These are phyloP conservation scores for Chaetomium olivaceum DNA, from an alignment of 2,329 filamentous ascomycete species.

Conservation along the genomic window DNA sequence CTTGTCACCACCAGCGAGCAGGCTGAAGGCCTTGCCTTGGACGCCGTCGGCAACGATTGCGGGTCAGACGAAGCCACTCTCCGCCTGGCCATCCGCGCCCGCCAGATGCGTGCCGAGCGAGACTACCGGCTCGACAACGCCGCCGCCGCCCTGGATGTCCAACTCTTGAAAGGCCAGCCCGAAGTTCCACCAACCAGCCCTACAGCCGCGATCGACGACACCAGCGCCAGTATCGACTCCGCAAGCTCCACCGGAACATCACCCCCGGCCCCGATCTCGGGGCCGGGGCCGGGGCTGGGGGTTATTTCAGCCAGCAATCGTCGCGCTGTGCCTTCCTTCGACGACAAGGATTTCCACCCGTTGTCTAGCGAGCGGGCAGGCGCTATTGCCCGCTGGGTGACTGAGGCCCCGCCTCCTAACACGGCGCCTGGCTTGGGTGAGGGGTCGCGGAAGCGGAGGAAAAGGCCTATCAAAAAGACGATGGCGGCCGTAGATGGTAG, in stretches of 20 bases:
- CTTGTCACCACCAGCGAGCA: conserved; percentile 49
- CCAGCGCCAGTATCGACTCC: not conserved
- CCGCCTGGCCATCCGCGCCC: conserved; percentile 61
- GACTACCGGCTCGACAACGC: conserved; percentile 42
- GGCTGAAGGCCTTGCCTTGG: conserved; percentile 59
- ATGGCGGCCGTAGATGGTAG: not conserved
- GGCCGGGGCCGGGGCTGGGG: not conserved
- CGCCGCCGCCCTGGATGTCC: conserved; percentile 28
- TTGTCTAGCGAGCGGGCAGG: conserved; percentile 70
- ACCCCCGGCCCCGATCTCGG: not conserved
- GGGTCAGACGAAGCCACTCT: conserved; percentile 68
- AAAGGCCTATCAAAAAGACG: conserved; percentile 36
- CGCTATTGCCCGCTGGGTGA: conserved; percentile 69
- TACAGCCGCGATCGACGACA: not conserved
- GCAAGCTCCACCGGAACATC: not conserved
- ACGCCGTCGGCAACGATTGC: conserved; percentile 66
- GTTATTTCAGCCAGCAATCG: not conserved
- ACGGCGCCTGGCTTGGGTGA: conserved; percentile 23
- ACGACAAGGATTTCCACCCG: conserved; percentile 55
- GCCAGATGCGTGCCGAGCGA: conserved; percentile 59
- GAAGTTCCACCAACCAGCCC: too few relatives aligned
- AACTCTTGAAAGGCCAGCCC: conserved; percentile 37
- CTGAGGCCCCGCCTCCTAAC: conserved; percentile 49
- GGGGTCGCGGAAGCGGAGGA: conserved; percentile 42
- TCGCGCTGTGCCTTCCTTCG: not conserved